Conservation (phyloP, 176 grass and related monocot species). For the Oryza glaberrima region DNA sequence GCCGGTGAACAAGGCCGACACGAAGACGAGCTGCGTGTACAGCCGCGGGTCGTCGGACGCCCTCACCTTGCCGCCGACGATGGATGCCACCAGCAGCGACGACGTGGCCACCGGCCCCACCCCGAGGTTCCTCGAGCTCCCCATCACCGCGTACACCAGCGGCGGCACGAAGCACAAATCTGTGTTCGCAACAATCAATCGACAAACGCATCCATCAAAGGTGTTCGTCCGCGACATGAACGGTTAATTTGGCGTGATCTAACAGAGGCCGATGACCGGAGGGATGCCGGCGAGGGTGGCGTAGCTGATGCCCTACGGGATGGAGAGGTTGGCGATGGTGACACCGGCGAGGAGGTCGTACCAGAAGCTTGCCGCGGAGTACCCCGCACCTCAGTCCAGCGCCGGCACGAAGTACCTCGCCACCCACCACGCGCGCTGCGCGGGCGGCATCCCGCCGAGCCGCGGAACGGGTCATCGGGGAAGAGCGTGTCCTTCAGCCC, state of each 20-base stretch:
- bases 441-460: slow-evolving; percentile 9
- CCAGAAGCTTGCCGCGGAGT: slow-evolving; percentile 41
- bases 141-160: slow-evolving; percentile 60
- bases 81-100: slow-evolving; percentile 54
- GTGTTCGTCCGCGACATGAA: no score
- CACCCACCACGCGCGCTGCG: background rate
- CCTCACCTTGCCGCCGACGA: slow-evolving; percentile 39
- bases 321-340: slow-evolving; percentile 70
- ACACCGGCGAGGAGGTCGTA: slow-evolving; percentile 55
- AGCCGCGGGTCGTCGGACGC: slow-evolving; percentile 28
- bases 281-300: slow-evolving; percentile 58
- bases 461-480: slow-evolving; percentile 57
- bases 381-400: slow-evolving; percentile 45
- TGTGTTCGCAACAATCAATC: background rate
- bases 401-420: slow-evolving; percentile 51
- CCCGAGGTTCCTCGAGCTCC: slow-evolving; percentile 57
- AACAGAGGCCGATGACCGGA: slow-evolving; percentile 64
- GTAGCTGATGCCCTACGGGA: slow-evolving; percentile 71
- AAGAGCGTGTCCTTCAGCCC: slow-evolving; percentile 53
- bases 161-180: slow-evolving; percentile 66
- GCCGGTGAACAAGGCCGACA: slow-evolving; percentile 62
- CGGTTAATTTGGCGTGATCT: no score
- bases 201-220: no score
- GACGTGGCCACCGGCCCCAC: slow-evolving; percentile 56
- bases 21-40: slow-evolving; percentile 51